Evolutionary conservation across 129 eudicot genomes (phyloP).

Genomic region (Flaveria ramosissima): DNA sequence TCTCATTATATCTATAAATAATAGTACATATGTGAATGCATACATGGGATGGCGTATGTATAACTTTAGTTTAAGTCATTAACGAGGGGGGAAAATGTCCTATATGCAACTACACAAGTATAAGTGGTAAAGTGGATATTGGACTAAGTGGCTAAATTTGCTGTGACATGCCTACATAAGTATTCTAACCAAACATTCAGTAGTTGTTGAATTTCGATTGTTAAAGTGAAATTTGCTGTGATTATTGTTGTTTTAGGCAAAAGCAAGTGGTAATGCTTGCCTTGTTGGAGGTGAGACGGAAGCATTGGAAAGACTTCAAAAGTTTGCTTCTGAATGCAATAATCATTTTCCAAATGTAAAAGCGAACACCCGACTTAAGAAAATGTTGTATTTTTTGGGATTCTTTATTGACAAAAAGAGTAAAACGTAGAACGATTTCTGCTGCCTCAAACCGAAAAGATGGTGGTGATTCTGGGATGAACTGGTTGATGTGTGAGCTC

Average conservation of each 20-base stretch:
- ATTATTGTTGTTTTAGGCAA: conserved; percentile 50
- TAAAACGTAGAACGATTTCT: conserved; percentile 59
- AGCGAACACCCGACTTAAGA: background rate
- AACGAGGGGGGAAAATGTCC: background rate
- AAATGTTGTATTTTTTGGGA: background rate
- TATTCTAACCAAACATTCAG: background rate
- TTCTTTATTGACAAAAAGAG: background rate
- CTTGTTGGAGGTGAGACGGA: conserved; percentile 94
- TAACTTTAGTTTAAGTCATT: background rate
- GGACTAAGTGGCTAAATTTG: background rate
- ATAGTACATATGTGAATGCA: background rate
- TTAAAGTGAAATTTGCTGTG: too few relatives aligned
- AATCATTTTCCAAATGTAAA: background rate
- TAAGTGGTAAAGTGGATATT: background rate
- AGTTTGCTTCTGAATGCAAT: conserved; percentile 77
- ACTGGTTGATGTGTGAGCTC: conserved; percentile 88
- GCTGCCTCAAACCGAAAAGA: conserved; percentile 61
- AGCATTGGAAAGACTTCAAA: conserved; percentile 77
- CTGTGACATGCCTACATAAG: background rate
- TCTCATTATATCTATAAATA: background rate
- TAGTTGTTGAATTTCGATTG: background rate
- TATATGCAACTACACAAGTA: background rate
- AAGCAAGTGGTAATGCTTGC: conserved; percentile 70
- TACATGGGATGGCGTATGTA: background rate
- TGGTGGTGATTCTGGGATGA: conserved; percentile 76